A percentile compares a stretch with the other conserved stretches of the same genome.
phyloP scores from a whole-genome alignment of 768 basidiomycete species.

The Boletus rubroflammeus region DNA sequence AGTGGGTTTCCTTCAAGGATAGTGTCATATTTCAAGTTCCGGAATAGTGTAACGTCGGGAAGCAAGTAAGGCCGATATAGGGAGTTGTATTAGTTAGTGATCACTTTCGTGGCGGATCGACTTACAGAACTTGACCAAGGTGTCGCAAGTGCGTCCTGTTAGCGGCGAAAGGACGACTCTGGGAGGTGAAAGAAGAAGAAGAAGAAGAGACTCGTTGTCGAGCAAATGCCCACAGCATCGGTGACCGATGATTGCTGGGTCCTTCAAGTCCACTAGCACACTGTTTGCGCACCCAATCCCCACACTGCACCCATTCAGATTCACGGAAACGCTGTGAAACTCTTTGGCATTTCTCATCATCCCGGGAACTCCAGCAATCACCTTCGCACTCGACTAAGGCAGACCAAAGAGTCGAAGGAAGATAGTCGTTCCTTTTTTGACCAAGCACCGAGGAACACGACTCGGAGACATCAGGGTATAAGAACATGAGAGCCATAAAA shows the following conservation, averaged over 20 bases:
- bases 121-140: conserved; percentile 18
- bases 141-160: conserved; percentile 12
- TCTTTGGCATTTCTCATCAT: conserved; percentile 14
- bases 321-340: conserved; percentile 1
- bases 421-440: not conserved
- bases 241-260: not conserved
- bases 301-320: not conserved
- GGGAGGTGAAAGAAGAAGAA: not conserved
- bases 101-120: not conserved
- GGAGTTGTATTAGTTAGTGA: not conserved
- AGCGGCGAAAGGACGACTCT: conserved; percentile 3
- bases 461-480: not conserved
- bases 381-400: conserved; percentile 3
- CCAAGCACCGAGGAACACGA: not conserved
- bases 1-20: conserved; percentile 10
- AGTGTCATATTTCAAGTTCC: not conserved
- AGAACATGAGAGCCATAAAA: conserved; percentile 60
- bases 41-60: no score
- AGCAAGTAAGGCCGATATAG: not conserved
- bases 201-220: not conserved
- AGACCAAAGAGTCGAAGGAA: not conserved
- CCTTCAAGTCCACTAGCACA: not conserved
- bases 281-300: not conserved
- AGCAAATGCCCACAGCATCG: conserved; percentile 4
- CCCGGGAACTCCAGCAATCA: conserved; percentile 1